Percentiles rank a stretch among this genome's conserved stretches.
Conservation (phyloP, 129 eudicot genomes). For the Flaveria trinervia region DNA sequence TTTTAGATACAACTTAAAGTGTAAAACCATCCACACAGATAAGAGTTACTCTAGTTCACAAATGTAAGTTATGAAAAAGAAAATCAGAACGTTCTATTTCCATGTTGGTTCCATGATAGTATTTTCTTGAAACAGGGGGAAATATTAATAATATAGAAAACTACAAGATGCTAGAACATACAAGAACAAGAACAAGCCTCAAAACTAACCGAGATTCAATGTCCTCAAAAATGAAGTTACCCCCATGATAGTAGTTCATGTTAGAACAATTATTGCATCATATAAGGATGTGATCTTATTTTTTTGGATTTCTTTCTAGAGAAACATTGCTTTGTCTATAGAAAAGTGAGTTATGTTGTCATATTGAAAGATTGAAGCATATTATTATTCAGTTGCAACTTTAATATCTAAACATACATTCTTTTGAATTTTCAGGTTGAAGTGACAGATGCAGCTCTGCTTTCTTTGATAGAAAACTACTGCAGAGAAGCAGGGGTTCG, state of each 20-base stretch:
- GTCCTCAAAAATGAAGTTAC: too few relatives aligned
- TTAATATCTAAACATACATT: neutral
- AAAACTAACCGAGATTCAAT: too few relatives aligned
- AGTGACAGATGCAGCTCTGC: constrained; percentile 86
- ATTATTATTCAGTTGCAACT: constrained; percentile 9
- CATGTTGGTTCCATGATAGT: neutral
- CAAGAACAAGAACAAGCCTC: too few relatives aligned
- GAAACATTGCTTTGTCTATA: neutral
- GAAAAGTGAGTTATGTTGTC: neutral
- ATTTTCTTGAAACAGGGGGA: too few relatives aligned
- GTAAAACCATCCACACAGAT: neutral
- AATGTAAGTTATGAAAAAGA: neutral
- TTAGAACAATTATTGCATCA: neutral
- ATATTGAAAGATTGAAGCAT: neutral
- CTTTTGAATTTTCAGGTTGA: constrained; percentile 61
- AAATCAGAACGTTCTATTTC: neutral
- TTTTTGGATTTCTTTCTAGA: neutral
- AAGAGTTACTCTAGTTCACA: neutral
- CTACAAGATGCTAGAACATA: too few relatives aligned
- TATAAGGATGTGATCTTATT: neutral
- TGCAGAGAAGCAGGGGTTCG: constrained; percentile 98
- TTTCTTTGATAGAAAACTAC: constrained; percentile 88
- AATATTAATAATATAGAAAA: too few relatives aligned
- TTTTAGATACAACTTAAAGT: neutral
- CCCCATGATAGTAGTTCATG: neutral